Evolutionary conservation across 495 filamentous ascomycete genomes (phyloP), one percentile per base, ranked within the genome.

Genomic region (Penicillium desertorum): DNA sequence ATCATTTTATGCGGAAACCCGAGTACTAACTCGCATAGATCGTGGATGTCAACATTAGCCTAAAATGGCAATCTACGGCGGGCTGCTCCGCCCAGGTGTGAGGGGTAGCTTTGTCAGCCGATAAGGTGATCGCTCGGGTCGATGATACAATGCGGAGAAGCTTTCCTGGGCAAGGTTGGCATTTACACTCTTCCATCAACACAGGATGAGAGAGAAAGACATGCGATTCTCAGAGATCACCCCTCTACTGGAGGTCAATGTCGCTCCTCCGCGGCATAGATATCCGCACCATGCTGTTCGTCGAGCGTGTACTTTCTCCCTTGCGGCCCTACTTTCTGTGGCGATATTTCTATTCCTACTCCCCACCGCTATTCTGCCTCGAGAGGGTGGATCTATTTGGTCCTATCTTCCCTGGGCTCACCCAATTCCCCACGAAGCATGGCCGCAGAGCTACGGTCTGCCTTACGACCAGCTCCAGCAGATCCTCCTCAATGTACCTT

Each of bases 401-500:
- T 69, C 73, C 2, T 76, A 78, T 57, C 60, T 73, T n/a, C 76
- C 78, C 12, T 72, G 72, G 60, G 62, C 73, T 20, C 60, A 75
- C 32, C 62, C 76, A 56, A 70, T 65, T 57, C 72, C 76, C 49
- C 61, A 76, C 62, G 39, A 65, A 27, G 57, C 58, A 49, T 76
- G 77, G 76, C 76, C 72, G 6, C 70, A 79, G 48, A 75, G 72
- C 39, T 41, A 81, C 66, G 80, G 83, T 60, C 49, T 88, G 36
- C 76, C 74, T 36, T 90, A 85, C 65, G 76, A 85, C 42, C 80
- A 91, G 56, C 83, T 97, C 20, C 81, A 87, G 58, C 71, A 79
- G 16, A 83, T 96, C 41, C 75, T 97, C 50, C 71, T 86, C 23
- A 76, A 83, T 12, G 92, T 88, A 1, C 92, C 92, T 0, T 83